These are phyloP conservation scores for Trichoderma endophyticum DNA, from an alignment of 2,329 filamentous ascomycete genomes.

Conservation along the genomic window DNA sequence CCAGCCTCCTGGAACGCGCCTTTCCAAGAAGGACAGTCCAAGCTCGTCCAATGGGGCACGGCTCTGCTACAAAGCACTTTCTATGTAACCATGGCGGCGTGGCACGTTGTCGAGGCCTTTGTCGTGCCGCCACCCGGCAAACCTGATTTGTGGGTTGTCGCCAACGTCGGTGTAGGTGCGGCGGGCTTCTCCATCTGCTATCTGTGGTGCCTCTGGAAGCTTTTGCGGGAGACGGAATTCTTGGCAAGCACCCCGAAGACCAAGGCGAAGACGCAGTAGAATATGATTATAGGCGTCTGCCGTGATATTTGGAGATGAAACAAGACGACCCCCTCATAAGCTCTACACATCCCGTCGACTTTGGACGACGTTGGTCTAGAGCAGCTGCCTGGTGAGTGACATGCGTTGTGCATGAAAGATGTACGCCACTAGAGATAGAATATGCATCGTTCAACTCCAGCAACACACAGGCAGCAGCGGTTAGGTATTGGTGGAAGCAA, in stretches of 20 bases:
- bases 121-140: conserved; percentile 68
- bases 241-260: conserved; percentile 32
- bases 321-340: background rate
- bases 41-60: conserved; percentile 51
- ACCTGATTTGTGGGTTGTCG: conserved; percentile 91
- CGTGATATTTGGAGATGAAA: background rate
- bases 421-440: background rate
- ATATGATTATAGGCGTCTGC: background rate
- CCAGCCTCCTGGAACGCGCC: conserved; percentile 71
- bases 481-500: background rate
- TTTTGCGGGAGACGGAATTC: conserved; percentile 58
- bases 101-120: conserved; percentile 75
- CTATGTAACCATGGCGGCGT: conserved; percentile 72
- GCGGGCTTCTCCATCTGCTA: conserved; percentile 85
- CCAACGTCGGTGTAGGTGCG: conserved; percentile 82
- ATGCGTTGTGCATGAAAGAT: background rate
- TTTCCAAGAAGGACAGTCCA: conserved; percentile 45
- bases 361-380: background rate
- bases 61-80: conserved; percentile 68
- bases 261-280: conserved; percentile 38
- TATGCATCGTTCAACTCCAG: background rate
- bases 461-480: background rate
- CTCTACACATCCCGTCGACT: background rate
- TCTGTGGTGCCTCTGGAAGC: conserved; percentile 79
- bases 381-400: background rate